These are phyloP conservation scores for Neoboletus magnificus DNA, from an alignment of 768 basidiomycete species.

Conservation along the genomic window DNA sequence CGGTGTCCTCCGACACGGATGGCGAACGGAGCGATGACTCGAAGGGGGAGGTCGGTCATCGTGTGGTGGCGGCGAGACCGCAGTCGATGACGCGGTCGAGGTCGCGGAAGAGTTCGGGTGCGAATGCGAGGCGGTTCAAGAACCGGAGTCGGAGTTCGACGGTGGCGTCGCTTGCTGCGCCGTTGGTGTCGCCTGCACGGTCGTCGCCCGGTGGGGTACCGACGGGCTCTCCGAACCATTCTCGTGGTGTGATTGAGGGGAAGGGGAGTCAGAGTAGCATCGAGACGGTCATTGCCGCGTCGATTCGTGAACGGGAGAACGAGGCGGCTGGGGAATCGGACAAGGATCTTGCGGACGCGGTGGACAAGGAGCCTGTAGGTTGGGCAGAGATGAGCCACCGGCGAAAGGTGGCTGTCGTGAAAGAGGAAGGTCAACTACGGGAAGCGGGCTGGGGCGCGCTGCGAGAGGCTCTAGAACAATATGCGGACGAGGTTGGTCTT, in stretches of 20 bases:
- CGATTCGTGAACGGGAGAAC: slow-evolving; percentile 38
- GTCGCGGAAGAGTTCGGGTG: slow-evolving; percentile 30
- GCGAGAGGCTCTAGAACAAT: slow-evolving; percentile 53
- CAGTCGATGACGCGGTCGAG: slow-evolving; percentile 31
- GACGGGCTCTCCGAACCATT: slow-evolving; percentile 15
- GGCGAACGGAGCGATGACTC: slow-evolving; percentile 40
- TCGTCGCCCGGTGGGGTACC: slow-evolving; percentile 10
- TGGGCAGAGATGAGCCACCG: slow-evolving; percentile 28
- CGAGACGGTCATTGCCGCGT: slow-evolving; percentile 63
- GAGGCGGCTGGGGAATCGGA: slow-evolving; percentile 24
- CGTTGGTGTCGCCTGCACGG: slow-evolving; percentile 21
- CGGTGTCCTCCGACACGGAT: slow-evolving; percentile 62
- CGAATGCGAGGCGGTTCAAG: slow-evolving; percentile 19
- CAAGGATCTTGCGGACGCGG: slow-evolving; percentile 28
- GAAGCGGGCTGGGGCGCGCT: slow-evolving; percentile 58
- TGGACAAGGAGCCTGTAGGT: slow-evolving; percentile 24
- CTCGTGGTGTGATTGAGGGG: slow-evolving; percentile 31
- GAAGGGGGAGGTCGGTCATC: slow-evolving; percentile 5
- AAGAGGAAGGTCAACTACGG: slow-evolving; percentile 49
- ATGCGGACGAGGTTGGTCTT: slow-evolving; percentile 54
- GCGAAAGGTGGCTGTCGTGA: slow-evolving; percentile 29
- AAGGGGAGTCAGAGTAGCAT: slow-evolving; percentile 65
- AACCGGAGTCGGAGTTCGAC: slow-evolving; percentile 64
- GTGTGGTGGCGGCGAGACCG: slow-evolving; percentile 2
- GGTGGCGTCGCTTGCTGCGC: slow-evolving; percentile 55